These are phyloP conservation scores for Oryza brachyantha DNA, from an alignment of 176 grass and related monocot species.

Conservation along the genomic window DNA sequence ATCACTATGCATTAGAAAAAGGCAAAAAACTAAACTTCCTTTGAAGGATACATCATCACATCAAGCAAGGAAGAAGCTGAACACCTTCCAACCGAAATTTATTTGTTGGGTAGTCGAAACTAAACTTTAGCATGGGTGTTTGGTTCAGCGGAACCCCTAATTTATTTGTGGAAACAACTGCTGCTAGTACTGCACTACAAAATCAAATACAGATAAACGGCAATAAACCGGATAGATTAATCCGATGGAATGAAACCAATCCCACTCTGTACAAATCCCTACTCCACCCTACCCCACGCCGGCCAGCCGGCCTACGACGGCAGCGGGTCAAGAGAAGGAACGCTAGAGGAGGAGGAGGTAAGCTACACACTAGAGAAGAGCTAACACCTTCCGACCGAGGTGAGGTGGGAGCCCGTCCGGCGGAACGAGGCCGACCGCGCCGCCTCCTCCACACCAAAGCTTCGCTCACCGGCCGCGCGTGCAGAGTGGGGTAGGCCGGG, in stretches of 20 bases:
- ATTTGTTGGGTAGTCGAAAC: too few species aligned
- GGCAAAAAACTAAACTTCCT: neutral
- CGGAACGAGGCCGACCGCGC: neutral
- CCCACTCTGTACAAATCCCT: neutral
- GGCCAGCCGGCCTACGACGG: too few species aligned
- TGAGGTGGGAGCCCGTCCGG: neutral
- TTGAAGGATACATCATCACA: neutral
- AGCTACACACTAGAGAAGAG: too few species aligned
- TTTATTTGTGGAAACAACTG: neutral
- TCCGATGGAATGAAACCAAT: neutral
- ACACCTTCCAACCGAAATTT: too few species aligned
- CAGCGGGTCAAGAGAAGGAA: too few species aligned
- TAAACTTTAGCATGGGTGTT: too few species aligned
- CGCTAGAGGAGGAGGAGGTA: too few species aligned
- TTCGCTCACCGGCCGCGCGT: neutral
- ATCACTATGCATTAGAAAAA: neutral
- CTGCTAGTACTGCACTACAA: neutral
- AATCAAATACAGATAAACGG: neutral
- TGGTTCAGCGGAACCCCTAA: neutral
- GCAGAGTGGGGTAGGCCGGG: too few species aligned
- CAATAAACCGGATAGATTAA: neutral
- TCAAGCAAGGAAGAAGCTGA: neutral
- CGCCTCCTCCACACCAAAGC: neutral
- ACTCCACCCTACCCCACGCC: neutral
- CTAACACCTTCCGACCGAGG: too few species aligned